Base-by-base conservation (phyloP, 352 stramenopile genomes). In the Phytophthora brassicae region DNA sequence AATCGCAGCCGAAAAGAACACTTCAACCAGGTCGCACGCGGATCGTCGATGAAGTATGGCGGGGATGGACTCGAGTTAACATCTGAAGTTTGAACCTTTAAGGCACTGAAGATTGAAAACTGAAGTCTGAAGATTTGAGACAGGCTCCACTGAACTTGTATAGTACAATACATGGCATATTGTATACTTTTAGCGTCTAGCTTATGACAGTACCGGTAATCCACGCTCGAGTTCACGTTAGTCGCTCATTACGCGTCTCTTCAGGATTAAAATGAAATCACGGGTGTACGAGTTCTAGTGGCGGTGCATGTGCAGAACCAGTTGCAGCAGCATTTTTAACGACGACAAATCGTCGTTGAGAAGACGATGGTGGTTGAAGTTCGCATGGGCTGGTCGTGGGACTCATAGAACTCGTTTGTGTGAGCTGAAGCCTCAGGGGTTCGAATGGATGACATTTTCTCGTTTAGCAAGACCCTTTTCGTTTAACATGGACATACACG, bases 121-220 rank as follows among this genome's bases (percentile, higher is more conserved):
- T n/a, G 39, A 45, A 45, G n/a, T n/a, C n/a, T 69, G 55, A 66
- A 66, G 62, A 66, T 70, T 61, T 70, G 56, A 57, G 62, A 65
- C 64, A 13, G 45, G 29, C 38, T 60, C 53, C 57, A 53, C 13
- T 16, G n/a, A n/a, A n/a, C n/a, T n/a, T n/a, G n/a, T n/a, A n/a
- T n/a, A n/a, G 26, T 31, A 31, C 26, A 31, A 31, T 4, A 8
- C 26, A 31, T 4, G 26, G 4, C 26, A 4, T 31, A 4, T 8
- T 4, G 26, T 31, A 31, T 8, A 31, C 26, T 31, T 31, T 8
- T 8, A 8, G 26, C 26, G 26, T 31, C 26, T 8, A 8, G 26
- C 26, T 31, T 8, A 31, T 9, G 8, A 31, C 4, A 9, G 26
- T 31, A 31, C 8, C n/a, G n/a, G n/a, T n/a, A n/a, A n/a, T n/a